phyloP scores from a whole-genome alignment of 2,329 filamentous ascomycete genomes.

The Calonectria montana region DNA sequence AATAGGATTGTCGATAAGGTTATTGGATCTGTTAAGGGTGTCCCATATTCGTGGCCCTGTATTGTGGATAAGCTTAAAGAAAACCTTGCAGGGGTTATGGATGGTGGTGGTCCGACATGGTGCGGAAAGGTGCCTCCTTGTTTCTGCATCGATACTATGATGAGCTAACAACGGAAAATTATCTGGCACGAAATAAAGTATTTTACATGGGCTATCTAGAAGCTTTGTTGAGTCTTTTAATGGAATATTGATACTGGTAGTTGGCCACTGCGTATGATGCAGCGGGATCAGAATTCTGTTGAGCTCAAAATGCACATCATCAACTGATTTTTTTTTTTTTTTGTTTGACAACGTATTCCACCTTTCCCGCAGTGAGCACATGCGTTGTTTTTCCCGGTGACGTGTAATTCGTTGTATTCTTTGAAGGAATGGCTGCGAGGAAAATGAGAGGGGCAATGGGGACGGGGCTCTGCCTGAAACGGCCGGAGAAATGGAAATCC shows the following conservation, averaged over 20 bases:
- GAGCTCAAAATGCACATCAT: no score
- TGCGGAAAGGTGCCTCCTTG: neutral
- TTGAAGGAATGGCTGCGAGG: neutral
- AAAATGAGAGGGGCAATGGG: neutral
- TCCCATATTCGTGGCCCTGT: neutral
- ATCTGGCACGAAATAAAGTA: neutral
- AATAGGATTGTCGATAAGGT: neutral
- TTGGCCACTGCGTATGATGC: no score
- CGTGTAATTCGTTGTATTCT: neutral
- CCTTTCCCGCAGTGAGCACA: neutral
- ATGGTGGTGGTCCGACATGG: neutral
- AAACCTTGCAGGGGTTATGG: neutral
- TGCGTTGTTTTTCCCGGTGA: neutral
- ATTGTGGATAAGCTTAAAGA: conserved; percentile 19
- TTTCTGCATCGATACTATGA: neutral
- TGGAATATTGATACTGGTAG: neutral
- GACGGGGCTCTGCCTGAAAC: neutral
- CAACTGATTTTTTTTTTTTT: no score
- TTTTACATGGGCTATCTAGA: neutral
- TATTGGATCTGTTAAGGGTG: neutral
- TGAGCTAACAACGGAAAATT: neutral
- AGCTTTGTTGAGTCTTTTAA: neutral
- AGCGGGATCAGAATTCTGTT: no score
- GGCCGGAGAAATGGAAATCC: conserved; percentile 4
- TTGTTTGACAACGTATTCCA: no score